phyloP scores from a whole-genome alignment of 1,139 yeast genomes.

The Pichia sp. region DNA sequence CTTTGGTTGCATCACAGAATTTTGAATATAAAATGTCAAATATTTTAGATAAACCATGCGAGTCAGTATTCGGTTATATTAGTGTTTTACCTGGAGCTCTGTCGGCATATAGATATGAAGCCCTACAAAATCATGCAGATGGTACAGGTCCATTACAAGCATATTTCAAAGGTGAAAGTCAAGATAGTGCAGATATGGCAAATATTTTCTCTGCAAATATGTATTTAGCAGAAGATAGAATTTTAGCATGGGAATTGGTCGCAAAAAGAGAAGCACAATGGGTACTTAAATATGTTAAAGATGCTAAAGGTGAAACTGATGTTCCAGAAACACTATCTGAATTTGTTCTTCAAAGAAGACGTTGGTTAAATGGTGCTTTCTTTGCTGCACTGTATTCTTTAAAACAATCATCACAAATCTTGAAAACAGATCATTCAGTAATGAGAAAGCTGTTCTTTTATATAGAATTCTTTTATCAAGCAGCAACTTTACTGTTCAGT shows the following conservation, averaged over 20 bases:
- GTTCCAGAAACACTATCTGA: slow-evolving; percentile 90
- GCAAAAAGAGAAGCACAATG: slow-evolving; percentile 83
- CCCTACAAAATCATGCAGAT: slow-evolving; percentile 74
- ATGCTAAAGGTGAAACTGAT: slow-evolving; percentile 95
- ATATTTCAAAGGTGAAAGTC: slow-evolving; percentile 77
- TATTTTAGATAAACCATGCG: slow-evolving; percentile 90
- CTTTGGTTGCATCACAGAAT: slow-evolving; percentile 92
- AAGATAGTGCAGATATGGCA: slow-evolving; percentile 41
- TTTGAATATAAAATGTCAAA: slow-evolving; percentile 96
- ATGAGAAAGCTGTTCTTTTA: slow-evolving; percentile 73
- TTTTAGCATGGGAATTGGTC: slow-evolving; percentile 93
- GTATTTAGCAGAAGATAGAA: slow-evolving; percentile 97
- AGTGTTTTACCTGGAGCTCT: slow-evolving; percentile 94
- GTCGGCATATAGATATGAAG: slow-evolving; percentile 88
- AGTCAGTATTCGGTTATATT: slow-evolving; percentile 87
- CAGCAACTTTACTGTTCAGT: slow-evolving; percentile 67
- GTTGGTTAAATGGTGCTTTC: slow-evolving; percentile 97
- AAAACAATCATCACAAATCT: slow-evolving; percentile 68
- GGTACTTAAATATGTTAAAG: slow-evolving; percentile 88
- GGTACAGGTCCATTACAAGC: slow-evolving; percentile 90
- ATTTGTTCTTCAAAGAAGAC: slow-evolving; percentile 88
- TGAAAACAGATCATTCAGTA: slow-evolving; percentile 79
- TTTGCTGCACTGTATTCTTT: slow-evolving; percentile 92
- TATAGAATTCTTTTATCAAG: slow-evolving; percentile 78
- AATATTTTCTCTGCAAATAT: slow-evolving; percentile 93